Percentiles rank a stretch among this genome's conserved stretches.
phyloP scores from a whole-genome alignment of 2,329 filamentous ascomycete genomes.

The Ceratocystiopsis minuta region DNA sequence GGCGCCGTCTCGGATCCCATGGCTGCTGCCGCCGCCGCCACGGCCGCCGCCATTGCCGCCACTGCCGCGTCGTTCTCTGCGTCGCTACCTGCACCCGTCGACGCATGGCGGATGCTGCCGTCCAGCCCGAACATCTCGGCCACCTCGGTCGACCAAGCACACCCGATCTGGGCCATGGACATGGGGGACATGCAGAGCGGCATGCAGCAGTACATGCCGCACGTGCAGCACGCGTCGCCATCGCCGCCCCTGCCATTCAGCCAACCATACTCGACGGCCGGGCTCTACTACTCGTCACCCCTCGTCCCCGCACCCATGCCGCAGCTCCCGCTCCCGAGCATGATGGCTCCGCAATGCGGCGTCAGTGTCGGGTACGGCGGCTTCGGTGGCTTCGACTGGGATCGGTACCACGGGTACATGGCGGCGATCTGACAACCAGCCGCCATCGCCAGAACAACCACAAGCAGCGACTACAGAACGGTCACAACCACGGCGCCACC shows the following conservation, averaged over 20 bases:
- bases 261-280: constrained; percentile 56
- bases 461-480: constrained; percentile 20
- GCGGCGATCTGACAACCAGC: constrained; percentile 68
- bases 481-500: constrained; percentile 20
- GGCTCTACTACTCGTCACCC: constrained; percentile 61
- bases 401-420: constrained; percentile 67
- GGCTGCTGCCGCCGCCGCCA: constrained; percentile 1
- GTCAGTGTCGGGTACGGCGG: constrained; percentile 56
- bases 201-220: not conserved
- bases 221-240: constrained; percentile 50
- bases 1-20: constrained; percentile 29
- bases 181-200: constrained; percentile 40
- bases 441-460: constrained; percentile 24
- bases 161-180: constrained; percentile 61
- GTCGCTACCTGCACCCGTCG: constrained; percentile 47
- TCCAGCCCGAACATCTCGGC: constrained; percentile 63
- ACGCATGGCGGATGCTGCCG: constrained; percentile 79
- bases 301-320: constrained; percentile 57
- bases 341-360: constrained; percentile 72
- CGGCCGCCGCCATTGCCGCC: constrained; percentile 8
- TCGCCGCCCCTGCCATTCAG: constrained; percentile 64
- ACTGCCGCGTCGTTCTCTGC: constrained; percentile 3
- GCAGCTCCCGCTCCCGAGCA: constrained; percentile 66
- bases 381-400: constrained; percentile 78
- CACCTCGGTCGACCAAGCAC: constrained; percentile 42